These are phyloP conservation scores for Sclerotinia sclerotiorum DNA, from an alignment of 2,329 filamentous ascomycete species.

Conservation along the genomic window DNA sequence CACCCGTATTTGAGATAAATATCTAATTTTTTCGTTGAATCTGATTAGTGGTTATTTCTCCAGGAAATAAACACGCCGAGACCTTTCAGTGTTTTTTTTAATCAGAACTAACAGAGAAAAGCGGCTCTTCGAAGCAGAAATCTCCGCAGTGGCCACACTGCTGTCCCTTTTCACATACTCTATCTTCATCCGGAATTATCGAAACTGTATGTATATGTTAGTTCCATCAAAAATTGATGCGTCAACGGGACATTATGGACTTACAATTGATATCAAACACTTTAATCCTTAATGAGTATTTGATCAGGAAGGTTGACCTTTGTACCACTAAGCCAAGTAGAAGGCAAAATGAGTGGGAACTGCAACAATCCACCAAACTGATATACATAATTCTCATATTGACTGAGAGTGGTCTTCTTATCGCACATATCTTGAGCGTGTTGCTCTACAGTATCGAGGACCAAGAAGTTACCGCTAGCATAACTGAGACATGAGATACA, in stretches of 20 bases:
- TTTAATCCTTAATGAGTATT: not conserved
- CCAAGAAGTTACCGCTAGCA: not conserved
- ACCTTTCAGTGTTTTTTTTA: not conserved
- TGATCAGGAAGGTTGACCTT: not conserved
- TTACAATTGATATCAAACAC: not conserved
- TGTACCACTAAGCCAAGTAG: not conserved
- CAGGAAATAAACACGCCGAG: not conserved
- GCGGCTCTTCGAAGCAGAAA: not conserved
- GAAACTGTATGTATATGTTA: not conserved
- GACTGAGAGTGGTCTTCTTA: not conserved
- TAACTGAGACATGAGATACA: slow-evolving; percentile 10
- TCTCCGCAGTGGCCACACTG: too few relatives aligned
- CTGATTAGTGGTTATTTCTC: not conserved
- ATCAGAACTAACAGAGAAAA: not conserved
- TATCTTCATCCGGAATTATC: not conserved
- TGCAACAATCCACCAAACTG: not conserved
- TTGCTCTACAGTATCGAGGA: not conserved
- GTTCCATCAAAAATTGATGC: fast-evolving
- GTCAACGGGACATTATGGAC: not conserved
- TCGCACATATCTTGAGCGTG: not conserved
- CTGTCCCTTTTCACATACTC: too few relatives aligned
- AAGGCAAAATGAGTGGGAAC: slow-evolving; percentile 14
- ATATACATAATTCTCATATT: slow-evolving; percentile 1
- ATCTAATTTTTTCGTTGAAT: not conserved
- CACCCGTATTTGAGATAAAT: fast-evolving